These are phyloP conservation scores for Aureobasidium sp. DNA, from an alignment of 2,329 filamentous ascomycete species.

Conservation along the genomic window DNA sequence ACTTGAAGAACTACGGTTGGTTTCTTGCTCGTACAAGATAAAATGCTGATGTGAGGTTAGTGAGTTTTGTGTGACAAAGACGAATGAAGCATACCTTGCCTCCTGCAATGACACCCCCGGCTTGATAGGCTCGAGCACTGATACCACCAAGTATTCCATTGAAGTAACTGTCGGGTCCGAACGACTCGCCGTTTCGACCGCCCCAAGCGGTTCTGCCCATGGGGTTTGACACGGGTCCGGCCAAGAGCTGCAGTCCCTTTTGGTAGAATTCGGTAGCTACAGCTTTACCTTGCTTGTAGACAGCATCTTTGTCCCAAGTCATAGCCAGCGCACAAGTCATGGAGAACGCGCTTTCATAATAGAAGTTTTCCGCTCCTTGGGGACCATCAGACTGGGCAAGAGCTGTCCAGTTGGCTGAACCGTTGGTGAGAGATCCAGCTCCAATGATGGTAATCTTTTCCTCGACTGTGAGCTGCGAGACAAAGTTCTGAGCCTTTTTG, in stretches of 20 bases:
- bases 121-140: constrained; percentile 35
- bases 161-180: constrained; percentile 36
- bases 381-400: constrained; percentile 77
- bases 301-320: constrained; percentile 39
- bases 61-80: neutral
- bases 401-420: constrained; percentile 60
- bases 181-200: constrained; percentile 40
- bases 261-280: constrained; percentile 36
- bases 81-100: constrained; percentile 27
- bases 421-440: constrained; percentile 51
- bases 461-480: constrained; percentile 70
- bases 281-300: constrained; percentile 41
- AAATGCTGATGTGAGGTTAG: constrained; percentile 36
- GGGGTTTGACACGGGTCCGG: constrained; percentile 29
- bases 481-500: constrained; percentile 66
- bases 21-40: constrained; percentile 56
- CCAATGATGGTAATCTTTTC: constrained; percentile 96
- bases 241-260: constrained; percentile 15
- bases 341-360: constrained; percentile 29
- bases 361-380: constrained; percentile 60
- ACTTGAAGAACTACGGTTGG: neutral
- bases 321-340: constrained; percentile 28
- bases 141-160: constrained; percentile 34
- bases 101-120: constrained; percentile 35
- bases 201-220: constrained; percentile 35